A percentile compares a stretch with the other conserved stretches of the same genome.
These are phyloP conservation scores for Blastobotrys persicus DNA, from an alignment of 1,139 yeast genomes.

Conservation along the genomic window DNA sequence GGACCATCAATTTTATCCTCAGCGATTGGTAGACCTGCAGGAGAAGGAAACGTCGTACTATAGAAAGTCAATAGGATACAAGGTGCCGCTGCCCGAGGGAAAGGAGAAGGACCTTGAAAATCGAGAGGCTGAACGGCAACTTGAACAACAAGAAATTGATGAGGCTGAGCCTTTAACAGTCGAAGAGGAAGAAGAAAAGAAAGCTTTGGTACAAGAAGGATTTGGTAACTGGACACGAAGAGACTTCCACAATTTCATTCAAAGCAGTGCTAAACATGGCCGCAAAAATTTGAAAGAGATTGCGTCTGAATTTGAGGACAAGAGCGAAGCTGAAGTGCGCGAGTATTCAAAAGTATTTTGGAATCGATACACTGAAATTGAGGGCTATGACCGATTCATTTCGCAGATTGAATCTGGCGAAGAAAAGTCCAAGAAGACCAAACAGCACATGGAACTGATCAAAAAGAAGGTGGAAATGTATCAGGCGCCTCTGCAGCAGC, in stretches of 20 bases:
- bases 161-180: constrained; percentile 69
- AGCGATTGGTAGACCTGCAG: constrained; percentile 59
- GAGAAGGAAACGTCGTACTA: constrained; percentile 76
- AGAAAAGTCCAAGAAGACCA: constrained; percentile 63
- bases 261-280: constrained; percentile 78
- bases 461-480: constrained; percentile 60
- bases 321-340: constrained; percentile 65
- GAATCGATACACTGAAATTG: constrained; percentile 67
- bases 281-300: constrained; percentile 60
- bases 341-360: constrained; percentile 71
- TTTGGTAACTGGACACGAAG: constrained; percentile 83
- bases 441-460: constrained; percentile 64
- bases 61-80: constrained; percentile 70
- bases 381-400: constrained; percentile 81
- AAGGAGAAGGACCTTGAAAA: constrained; percentile 48
- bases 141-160: constrained; percentile 69
- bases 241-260: constrained; percentile 83
- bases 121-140: constrained; percentile 54
- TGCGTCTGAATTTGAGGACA: constrained; percentile 60
- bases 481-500: constrained; percentile 70
- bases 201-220: constrained; percentile 58
- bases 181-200: constrained; percentile 67
- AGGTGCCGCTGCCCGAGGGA: constrained; percentile 55
- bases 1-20: constrained; percentile 87
- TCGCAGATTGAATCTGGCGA: constrained; percentile 89